Percentiles rank a stretch among this genome's conserved stretches.
Evolutionary conservation across 108 stramenopile genomes (phyloP).

Genomic region (Pseudonitzschia delicatissima): DNA sequence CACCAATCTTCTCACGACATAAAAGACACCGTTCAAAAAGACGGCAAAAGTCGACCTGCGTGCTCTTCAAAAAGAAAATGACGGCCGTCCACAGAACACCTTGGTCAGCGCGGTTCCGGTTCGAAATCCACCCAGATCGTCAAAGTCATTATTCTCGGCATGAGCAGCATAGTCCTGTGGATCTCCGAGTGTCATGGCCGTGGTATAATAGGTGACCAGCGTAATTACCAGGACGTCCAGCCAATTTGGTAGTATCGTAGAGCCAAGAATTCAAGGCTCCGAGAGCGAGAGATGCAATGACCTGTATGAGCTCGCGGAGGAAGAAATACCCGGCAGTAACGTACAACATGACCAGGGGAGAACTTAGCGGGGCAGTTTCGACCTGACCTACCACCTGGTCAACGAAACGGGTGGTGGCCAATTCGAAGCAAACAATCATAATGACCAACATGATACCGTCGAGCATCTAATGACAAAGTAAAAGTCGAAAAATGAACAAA

Average conservation of each 20-base stretch:
- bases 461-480: slow-evolving; percentile 29
- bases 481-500: neutral
- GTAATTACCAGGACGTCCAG: slow-evolving; percentile 72
- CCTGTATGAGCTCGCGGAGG: slow-evolving; percentile 59
- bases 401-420: slow-evolving; percentile 60
- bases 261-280: slow-evolving; percentile 57
- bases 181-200: slow-evolving; percentile 46
- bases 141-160: slow-evolving; percentile 5
- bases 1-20: slow-evolving; percentile 70
- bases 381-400: slow-evolving; percentile 25
- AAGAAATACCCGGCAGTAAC: slow-evolving; percentile 71
- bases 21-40: slow-evolving; percentile 76
- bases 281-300: slow-evolving; percentile 52
- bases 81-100: slow-evolving; percentile 69
- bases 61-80: slow-evolving; percentile 81
- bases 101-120: slow-evolving; percentile 71
- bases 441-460: slow-evolving; percentile 65
- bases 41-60: slow-evolving; percentile 82
- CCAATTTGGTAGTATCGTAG: slow-evolving; percentile 76
- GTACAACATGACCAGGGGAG: slow-evolving; percentile 28
- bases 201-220: slow-evolving; percentile 63
- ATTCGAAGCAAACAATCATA: slow-evolving; percentile 70
- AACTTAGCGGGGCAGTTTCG: slow-evolving; percentile 13
- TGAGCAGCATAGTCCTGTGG: neutral
- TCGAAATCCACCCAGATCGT: slow-evolving; percentile 50